Evolutionary conservation across 371 early-diverging fungal species (phyloP).

Genomic region (Cokeromyces recurvatus): DNA sequence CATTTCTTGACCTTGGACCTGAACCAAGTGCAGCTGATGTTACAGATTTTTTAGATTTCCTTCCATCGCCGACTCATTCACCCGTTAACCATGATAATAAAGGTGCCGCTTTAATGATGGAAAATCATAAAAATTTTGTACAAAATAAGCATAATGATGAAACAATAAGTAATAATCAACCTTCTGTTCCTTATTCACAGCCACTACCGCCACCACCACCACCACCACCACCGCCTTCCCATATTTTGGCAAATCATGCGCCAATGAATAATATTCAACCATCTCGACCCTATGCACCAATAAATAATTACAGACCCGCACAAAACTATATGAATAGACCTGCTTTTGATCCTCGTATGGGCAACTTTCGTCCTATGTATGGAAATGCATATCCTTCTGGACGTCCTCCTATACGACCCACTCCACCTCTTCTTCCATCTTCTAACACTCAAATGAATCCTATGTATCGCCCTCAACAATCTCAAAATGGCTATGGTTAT

Average conservation of each 20-base stretch:
- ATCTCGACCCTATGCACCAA: background rate
- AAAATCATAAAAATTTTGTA: background rate
- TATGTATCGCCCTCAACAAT: constrained; percentile 6
- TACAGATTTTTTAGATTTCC: constrained; percentile 41
- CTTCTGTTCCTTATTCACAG: background rate
- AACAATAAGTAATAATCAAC: background rate
- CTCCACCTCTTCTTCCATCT: background rate
- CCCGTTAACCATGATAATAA: constrained; percentile 13
- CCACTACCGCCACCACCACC: background rate
- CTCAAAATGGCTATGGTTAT: background rate
- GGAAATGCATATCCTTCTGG: background rate
- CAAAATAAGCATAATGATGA: no score
- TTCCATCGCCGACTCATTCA: constrained; percentile 43
- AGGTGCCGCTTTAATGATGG: constrained; percentile 27
- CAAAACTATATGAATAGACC: background rate
- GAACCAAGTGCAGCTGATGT: constrained; percentile 51
- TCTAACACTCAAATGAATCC: background rate
- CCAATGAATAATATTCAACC: no score
- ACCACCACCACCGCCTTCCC: no score
- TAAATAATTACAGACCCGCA: constrained; percentile 7
- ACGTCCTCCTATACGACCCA: constrained; percentile 6
- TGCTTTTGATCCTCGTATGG: constrained; percentile 12
- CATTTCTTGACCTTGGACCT: constrained; percentile 20
- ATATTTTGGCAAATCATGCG: no score
- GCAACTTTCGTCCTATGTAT: constrained; percentile 6